Evolutionary conservation across 1,139 yeast species (phyloP), one percentile per base, ranked within the genome.

Genomic region (Wickerhamiella pararugosa): DNA sequence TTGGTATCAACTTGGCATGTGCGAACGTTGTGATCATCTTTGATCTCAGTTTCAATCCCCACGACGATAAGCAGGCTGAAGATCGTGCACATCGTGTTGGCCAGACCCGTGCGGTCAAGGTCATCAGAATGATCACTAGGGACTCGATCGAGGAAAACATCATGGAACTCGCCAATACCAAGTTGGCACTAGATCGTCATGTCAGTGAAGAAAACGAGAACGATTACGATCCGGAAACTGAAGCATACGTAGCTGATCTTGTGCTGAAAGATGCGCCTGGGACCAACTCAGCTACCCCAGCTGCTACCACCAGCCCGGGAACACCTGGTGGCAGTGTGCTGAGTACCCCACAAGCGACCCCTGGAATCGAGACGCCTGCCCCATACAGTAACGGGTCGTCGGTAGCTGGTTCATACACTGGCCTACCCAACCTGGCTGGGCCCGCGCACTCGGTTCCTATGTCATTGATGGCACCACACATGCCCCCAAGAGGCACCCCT

Each of bases 51-150:
- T 90, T 90, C 63, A 90, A 90, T 54, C 99, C 99, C 0, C 98
- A 92, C 59, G 98, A 90, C 59, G 99, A 90, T 58, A 81, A 80
- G 57, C 99, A 90, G 64, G 99, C 99, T 0, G 98, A 92, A 59
- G 98, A 90, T 60, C 73, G 99, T 56, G 95, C 98, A 0, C 99
- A 90, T 60, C 74, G 99, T 59, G 94, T 92, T 27, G 99, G 99
- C 2, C 98, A 92, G 62, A 79, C 81, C 34, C 76, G 80, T 46
- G 90, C 82, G 41, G 99, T 92, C 21, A 67, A 70, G 37, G 95
- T 92, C 10, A 73, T 76, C 40, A 73, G 94, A 46, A 64, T 92
- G 53, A 80, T 92, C 45, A 72, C 81, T 7, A 70, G 69, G 50
- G 69, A 75, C 44, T 77, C 95, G 1, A 79, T 92, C 34, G 99